phyloP scores from a whole-genome alignment of 2,329 filamentous ascomycete genomes.

The Trichoderma citrinoviride region DNA sequence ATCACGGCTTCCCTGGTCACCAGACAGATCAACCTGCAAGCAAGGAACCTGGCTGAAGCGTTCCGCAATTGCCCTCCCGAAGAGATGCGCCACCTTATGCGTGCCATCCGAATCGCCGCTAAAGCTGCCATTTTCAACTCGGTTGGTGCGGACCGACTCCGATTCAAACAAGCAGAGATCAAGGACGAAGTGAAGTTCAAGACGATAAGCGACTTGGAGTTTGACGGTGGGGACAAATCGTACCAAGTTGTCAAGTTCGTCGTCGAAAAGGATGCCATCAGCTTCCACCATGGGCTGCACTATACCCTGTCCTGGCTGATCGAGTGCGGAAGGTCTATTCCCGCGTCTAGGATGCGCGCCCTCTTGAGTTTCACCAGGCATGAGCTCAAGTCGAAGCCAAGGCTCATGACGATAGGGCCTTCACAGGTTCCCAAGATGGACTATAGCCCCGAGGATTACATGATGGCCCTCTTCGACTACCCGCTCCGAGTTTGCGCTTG shows the following conservation, averaged over 20 bases:
- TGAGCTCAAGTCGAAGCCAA: conserved; percentile 65
- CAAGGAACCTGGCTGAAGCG: conserved; percentile 81
- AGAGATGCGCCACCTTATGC: conserved; percentile 63
- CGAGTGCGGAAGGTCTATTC: conserved; percentile 78
- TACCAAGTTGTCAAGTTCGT: conserved; percentile 80
- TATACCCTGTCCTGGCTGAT: conserved; percentile 96
- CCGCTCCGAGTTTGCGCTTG: conserved; percentile 91
- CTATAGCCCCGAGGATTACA: conserved; percentile 68
- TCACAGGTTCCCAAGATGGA: conserved; percentile 56
- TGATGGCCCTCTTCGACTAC: conserved; percentile 88
- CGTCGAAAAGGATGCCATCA: conserved; percentile 86
- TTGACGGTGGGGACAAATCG: conserved; percentile 57
- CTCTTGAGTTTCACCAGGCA: conserved; percentile 70
- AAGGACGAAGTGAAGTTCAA: conserved; percentile 86
- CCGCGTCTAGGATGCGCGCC: conserved; percentile 61
- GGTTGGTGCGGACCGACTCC: conserved; percentile 78
- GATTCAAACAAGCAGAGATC: conserved; percentile 84
- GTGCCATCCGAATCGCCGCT: conserved; percentile 70
- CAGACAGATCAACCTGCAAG: conserved; percentile 89
- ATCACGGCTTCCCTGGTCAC: conserved; percentile 94
- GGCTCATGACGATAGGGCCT: conserved; percentile 52
- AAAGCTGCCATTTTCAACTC: conserved; percentile 87
- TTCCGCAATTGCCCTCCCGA: conserved; percentile 70
- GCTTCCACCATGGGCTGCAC: conserved; percentile 95
- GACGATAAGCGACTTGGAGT: conserved; percentile 72